phyloP scores from a whole-genome alignment of 371 early-diverging fungal genomes.

The Mucor plumbeus region DNA sequence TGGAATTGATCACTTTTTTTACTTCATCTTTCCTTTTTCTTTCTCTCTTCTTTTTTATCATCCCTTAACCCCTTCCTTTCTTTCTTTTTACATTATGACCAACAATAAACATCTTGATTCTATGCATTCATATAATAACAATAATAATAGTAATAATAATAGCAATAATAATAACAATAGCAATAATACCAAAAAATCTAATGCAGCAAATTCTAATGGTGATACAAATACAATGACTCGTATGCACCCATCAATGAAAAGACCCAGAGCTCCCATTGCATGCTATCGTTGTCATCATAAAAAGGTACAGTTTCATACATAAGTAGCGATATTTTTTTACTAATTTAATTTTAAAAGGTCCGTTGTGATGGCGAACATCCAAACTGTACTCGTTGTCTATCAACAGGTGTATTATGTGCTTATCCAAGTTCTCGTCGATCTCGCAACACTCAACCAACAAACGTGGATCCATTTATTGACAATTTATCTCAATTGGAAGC shows the following conservation, averaged over 20 bases:
- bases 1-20: too few relatives aligned
- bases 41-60: slow-evolving; percentile 4
- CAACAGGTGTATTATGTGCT: slow-evolving; percentile 45
- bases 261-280: slow-evolving; percentile 48
- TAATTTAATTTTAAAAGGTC: slow-evolving; percentile 24
- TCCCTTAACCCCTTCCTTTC: background rate
- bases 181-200: background rate
- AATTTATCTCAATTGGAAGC: slow-evolving; percentile 44
- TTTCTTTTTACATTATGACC: slow-evolving; percentile 10
- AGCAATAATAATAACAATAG: background rate
- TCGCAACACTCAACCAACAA: slow-evolving; percentile 49
- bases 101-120: slow-evolving; percentile 14
- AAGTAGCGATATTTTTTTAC: background rate
- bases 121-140: slow-evolving; percentile 13
- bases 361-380: slow-evolving; percentile 52
- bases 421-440: slow-evolving; percentile 53
- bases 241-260: slow-evolving; percentile 36
- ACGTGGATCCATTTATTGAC: slow-evolving; percentile 52
- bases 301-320: slow-evolving; percentile 30
- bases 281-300: slow-evolving; percentile 51
- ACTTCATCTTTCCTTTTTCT: background rate
- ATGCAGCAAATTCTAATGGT: background rate
- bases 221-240: slow-evolving; percentile 19
- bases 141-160: background rate
- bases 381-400: slow-evolving; percentile 45